Evolutionary conservation across 345 rosid species (phyloP), one percentile per base, ranked within the genome.

Genomic region (Citrus maxima): DNA sequence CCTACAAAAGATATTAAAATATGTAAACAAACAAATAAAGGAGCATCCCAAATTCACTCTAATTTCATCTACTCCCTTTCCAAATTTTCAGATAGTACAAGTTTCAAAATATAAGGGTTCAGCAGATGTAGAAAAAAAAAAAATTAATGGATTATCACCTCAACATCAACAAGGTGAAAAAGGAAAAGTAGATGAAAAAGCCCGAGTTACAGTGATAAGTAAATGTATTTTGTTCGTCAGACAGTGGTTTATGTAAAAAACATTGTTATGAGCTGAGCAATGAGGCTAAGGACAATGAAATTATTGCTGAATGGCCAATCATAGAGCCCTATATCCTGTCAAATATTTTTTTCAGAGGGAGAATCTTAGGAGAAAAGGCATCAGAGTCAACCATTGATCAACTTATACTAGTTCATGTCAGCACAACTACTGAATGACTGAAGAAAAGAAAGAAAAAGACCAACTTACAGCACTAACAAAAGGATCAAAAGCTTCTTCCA

Each of bases 391-490:
- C 67, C 6, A 18, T 55, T 54, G 54, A 34, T 67, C 37, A 54
- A 66, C 34, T 30, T 42, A 54, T 4, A 40, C 6, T 14, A 63
- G 58, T 59, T 59, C 40, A 55, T 34, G 42, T 35, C 51, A 59
- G 40, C 72, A 30, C 10, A 37, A 61, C 59, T 66, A 66, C 22
- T 37, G 51, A 7, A 24, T 30, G 37, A 77, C 69, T 60, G 19
- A 55, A 59, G 2, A 34, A 59, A 75, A 77, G 75, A 64, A 59
- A 9, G 13, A 42, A 82, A 70, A 64, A 77, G 58, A 74, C 73
- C 55, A 56, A 91, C 98, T 93, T 90, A 97, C 99, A 64, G 97
- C 91, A 75, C 46, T 88, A 65, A 97, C 80, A 80, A 97, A 92
- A 73, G 95, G 94, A 80, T 89, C 88, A 77, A 88, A 93, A 77